phyloP scores from a whole-genome alignment of 2,329 filamentous ascomycete genomes.

The Fusarium newnesense region DNA sequence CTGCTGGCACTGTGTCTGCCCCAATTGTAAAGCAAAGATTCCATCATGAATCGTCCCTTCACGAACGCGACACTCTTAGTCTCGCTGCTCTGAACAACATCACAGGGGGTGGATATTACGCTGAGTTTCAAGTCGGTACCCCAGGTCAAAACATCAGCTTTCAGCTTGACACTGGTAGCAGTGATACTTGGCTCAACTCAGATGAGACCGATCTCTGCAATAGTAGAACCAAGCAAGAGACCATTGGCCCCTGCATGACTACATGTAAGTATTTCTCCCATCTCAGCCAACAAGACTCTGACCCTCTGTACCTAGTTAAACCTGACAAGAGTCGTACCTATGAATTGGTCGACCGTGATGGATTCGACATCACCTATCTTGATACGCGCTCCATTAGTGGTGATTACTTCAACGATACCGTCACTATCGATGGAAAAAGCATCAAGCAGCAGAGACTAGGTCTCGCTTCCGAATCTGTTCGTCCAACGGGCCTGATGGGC shows the following conservation, averaged over 20 bases:
- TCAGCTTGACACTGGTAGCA: conserved; percentile 71
- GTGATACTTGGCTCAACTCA: conserved; percentile 71
- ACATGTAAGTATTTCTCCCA: conserved; percentile 50
- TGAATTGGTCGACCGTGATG: conserved; percentile 52
- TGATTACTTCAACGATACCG: conserved; percentile 67
- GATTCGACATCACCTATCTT: conserved; percentile 71
- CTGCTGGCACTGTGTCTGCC: conserved; percentile 42
- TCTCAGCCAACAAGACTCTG: not conserved
- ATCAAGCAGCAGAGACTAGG: conserved; percentile 66
- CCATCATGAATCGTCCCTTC: conserved; percentile 22
- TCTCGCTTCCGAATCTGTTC: conserved; percentile 59
- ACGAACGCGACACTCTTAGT: conserved; percentile 43
- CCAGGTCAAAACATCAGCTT: conserved; percentile 65
- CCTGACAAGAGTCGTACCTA: conserved; percentile 60
- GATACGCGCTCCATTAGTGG: conserved; percentile 65
- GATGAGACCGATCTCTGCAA: conserved; percentile 69
- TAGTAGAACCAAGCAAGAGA: conserved; percentile 47
- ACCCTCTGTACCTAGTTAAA: conserved; percentile 47
- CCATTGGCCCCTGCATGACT: conserved; percentile 46
- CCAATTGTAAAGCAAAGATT: conserved; percentile 30
- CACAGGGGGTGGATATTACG: conserved; percentile 65
- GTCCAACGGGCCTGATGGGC: conserved; percentile 67
- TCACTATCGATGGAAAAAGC: conserved; percentile 60
- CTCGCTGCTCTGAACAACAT: conserved; percentile 62
- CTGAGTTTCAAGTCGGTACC: conserved; percentile 67